Base-by-base conservation (phyloP, 2,329 filamentous ascomycete genomes). In the Orbilia quercus region DNA sequence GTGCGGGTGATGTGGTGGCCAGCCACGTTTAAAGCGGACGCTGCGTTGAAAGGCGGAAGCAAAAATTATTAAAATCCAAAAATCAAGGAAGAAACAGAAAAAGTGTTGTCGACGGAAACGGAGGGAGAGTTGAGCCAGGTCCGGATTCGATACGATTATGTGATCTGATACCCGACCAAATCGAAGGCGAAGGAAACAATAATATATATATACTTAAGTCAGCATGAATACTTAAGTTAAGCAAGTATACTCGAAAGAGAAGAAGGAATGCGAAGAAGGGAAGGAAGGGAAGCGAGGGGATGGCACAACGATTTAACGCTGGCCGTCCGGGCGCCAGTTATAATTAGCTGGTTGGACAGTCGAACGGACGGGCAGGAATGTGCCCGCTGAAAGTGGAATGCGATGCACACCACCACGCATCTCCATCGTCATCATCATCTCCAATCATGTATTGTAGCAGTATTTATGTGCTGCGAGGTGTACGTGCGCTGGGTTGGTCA, bases 81-180 rank as follows among this genome's bases (percentile, higher is more conserved):
- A n/a, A n/a, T n/a, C n/a, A n/a, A n/a, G n/a, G n/a, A n/a, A n/a
- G n/a, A n/a, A n/a, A n/a, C n/a, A n/a, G n/a, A n/a, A n/a, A n/a
- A n/a, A n/a, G 60, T 65, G 57, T 57, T 59, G 47, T 70, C 38
- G 47, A 48, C 38, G 22, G 55, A 54, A 54, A 36, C 50, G 55
- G 60, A 25, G 38, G 36, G 18, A 18, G n/a, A n/a, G n/a, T n/a
- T n/a, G n/a, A 7, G 22, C 23, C 5, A 25, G n/a, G 31, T n/a
- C n/a, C n/a, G n/a, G n/a, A n/a, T n/a, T n/a, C n/a, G n/a, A n/a
- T n/a, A n/a, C n/a, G 42, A 22, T 22, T 18, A 45, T 20, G 42
- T n/a, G 7, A 45, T 45, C 42, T 31, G 28, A 31, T 31, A 31
- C 28, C 28, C 28, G 9, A 31, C 28, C 28, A 31, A 9, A 22